Evolutionary conservation across 2,329 filamentous ascomycete species (phyloP).

Genomic region (Penicillium sp.): DNA sequence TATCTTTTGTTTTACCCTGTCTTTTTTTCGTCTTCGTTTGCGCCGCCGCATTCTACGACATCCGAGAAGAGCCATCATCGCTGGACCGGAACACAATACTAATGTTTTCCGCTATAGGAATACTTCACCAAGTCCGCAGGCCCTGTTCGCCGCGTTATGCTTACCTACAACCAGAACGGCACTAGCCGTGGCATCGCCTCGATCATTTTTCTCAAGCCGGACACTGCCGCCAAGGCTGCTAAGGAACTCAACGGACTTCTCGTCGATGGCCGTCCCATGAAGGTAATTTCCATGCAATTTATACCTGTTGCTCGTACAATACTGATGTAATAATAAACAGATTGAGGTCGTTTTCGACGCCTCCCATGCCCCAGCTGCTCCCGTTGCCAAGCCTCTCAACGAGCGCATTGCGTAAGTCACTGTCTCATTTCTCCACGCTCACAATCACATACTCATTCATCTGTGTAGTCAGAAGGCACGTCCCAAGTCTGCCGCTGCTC

Average conservation of each 20-base stretch:
- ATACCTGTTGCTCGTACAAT: no score
- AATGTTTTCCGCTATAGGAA: conserved; percentile 69
- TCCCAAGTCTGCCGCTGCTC: conserved; percentile 76
- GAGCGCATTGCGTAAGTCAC: conserved; percentile 74
- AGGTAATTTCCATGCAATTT: conserved; percentile 55
- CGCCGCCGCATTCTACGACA: conserved; percentile 28
- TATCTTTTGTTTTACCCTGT: neutral
- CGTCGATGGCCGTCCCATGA: conserved; percentile 87
- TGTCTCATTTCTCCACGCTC: neutral
- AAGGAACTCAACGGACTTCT: conserved; percentile 82
- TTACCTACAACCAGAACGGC: conserved; percentile 91
- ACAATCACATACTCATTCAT: conserved; percentile 24
- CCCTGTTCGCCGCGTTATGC: conserved; percentile 83
- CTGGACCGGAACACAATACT: conserved; percentile 41
- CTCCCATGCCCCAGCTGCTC: conserved; percentile 66
- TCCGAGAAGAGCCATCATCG: conserved; percentile 24
- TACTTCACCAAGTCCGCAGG: conserved; percentile 90
- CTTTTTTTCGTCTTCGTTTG: conserved; percentile 25
- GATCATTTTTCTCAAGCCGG: conserved; percentile 78
- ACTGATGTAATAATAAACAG: conserved; percentile 44
- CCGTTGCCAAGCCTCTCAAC: conserved; percentile 71
- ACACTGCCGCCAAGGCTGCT: conserved; percentile 82
- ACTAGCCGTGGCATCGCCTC: conserved; percentile 90
- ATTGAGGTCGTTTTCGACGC: conserved; percentile 90
- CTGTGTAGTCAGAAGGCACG: conserved; percentile 63